Evolutionary conservation across 73 alveolate genomes (phyloP).

Genomic region (Uronychia binucleata): DNA sequence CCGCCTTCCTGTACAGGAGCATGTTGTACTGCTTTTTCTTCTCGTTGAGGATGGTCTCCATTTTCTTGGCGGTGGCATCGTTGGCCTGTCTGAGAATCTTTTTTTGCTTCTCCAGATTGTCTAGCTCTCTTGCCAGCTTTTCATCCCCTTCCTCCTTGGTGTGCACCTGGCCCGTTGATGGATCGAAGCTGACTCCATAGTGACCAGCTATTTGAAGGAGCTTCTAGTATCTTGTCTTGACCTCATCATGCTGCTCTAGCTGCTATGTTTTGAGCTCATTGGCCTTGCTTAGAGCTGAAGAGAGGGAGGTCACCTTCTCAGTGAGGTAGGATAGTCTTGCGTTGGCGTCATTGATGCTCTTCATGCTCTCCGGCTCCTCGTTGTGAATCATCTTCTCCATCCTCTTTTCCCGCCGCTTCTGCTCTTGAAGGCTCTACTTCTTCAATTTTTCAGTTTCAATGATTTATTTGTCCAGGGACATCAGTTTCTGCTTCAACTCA

Average conservation of each 20-base stretch:
- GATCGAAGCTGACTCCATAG: conserved; percentile 35
- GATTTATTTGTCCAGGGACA: conserved; percentile 23
- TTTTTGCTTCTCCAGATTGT: conserved; percentile 30
- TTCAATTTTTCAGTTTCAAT: conserved; percentile 22
- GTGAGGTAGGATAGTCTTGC: conserved; percentile 33
- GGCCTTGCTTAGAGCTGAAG: conserved; percentile 21
- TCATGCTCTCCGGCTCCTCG: conserved; percentile 41
- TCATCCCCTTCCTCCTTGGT: conserved; percentile 17
- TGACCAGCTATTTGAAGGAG: conserved; percentile 39
- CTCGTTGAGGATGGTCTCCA: conserved; percentile 23
- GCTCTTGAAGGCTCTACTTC: conserved; percentile 24
- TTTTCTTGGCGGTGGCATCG: conserved; percentile 29
- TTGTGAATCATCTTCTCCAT: conserved; percentile 35
- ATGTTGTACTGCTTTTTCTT: conserved; percentile 38
- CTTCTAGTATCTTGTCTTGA: conserved; percentile 21
- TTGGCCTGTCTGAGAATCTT: conserved; percentile 23
- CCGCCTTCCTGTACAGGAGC: conserved; percentile 27
- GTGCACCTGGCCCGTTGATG: conserved; percentile 9
- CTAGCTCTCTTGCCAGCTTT: conserved; percentile 20
- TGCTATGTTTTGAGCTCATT: conserved; percentile 23
- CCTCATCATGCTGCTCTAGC: conserved; percentile 26
- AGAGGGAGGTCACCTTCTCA: conserved; percentile 28
- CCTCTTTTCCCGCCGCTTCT: conserved; percentile 34
- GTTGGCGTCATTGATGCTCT: conserved; percentile 26
- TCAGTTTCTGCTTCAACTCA: conserved; percentile 34